Base-by-base conservation (phyloP, 305 asterid genomes). In the Withania somnifera region DNA sequence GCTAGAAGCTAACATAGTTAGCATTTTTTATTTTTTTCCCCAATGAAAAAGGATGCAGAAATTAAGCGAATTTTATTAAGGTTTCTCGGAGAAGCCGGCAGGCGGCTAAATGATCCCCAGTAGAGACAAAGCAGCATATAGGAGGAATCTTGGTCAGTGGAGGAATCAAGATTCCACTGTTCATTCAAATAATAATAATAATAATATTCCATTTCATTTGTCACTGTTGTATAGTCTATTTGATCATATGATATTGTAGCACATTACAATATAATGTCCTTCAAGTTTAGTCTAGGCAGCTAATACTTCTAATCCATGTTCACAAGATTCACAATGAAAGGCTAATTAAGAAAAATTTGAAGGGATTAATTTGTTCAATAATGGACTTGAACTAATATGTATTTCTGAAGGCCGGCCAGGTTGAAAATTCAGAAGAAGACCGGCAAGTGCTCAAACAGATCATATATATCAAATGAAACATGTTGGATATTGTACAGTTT, bases 161-260 rank as follows among this genome's bases (percentile, higher is more conserved):
- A 38, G 73, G 17, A 78, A 78, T 78, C 26, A 78, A 78, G 73
- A 78, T 78, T n/a, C 82, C 82, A 40, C 54, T 78, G 57, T 24
- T 24, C 73, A 14, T 47, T 50, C 32, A 20, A 78, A 56, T 32
- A 6, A 52, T 36, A 78, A 56, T 32, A 6, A 52, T 36, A 53
- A 57, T 56, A 22, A 30, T 36, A 32, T 54, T 24, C 20, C 42
- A 73, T 24, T 71, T 73, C 57, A 56, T 78, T 78, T 32, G 82
- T 78, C 82, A 78, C 42, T 38, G 22, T 78, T 14, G 11, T 22
- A 56, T 56, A 52, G 53, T 78, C 2, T 22, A 38, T 42, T 78
- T 78, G 71, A 56, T 54, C 57, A 30, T 30, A 78, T 22, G 57
- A 20, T 78, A 78, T 78, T 26, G 22, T 57, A 6, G 14, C 17